Conservation (phyloP, 2,329 filamentous ascomycete species). For the Microsporum ferrugineum region DNA sequence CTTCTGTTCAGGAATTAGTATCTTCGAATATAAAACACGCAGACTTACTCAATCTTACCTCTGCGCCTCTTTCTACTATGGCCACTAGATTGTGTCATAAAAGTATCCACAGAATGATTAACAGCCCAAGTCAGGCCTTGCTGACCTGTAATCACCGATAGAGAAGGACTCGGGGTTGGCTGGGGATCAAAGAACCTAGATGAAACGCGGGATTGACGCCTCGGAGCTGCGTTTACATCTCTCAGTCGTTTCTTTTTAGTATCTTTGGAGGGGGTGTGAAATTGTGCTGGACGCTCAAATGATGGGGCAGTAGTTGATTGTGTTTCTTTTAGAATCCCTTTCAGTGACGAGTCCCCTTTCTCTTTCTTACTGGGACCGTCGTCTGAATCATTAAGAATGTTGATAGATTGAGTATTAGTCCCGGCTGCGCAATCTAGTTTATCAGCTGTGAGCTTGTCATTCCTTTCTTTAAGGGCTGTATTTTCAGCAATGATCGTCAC, state of each 20-base stretch:
- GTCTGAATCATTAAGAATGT: background rate
- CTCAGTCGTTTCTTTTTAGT: conserved; percentile 11
- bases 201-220: conserved; percentile 14
- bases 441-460: background rate
- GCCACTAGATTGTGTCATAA: conserved; percentile 11
- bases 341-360: background rate
- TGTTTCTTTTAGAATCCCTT: conserved; percentile 14
- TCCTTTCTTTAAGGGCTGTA: background rate
- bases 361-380: background rate
- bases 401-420: background rate
- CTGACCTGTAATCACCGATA: conserved; percentile 3
- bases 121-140: conserved; percentile 8
- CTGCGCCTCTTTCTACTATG: conserved; percentile 18
- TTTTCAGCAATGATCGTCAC: background rate
- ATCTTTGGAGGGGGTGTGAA: conserved; percentile 5
- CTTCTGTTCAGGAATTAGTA: conserved; percentile 2
- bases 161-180: conserved; percentile 19
- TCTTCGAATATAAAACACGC: background rate
- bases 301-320: background rate
- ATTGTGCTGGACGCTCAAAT: conserved; percentile 5
- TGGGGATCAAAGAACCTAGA: conserved; percentile 20
- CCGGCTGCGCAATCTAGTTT: background rate
- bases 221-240: conserved; percentile 6
- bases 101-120: conserved; percentile 9
- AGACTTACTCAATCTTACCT: conserved; percentile 17